Evolutionary conservation across 345 rosid species (phyloP).

Genomic region (Triadica sebifera): DNA sequence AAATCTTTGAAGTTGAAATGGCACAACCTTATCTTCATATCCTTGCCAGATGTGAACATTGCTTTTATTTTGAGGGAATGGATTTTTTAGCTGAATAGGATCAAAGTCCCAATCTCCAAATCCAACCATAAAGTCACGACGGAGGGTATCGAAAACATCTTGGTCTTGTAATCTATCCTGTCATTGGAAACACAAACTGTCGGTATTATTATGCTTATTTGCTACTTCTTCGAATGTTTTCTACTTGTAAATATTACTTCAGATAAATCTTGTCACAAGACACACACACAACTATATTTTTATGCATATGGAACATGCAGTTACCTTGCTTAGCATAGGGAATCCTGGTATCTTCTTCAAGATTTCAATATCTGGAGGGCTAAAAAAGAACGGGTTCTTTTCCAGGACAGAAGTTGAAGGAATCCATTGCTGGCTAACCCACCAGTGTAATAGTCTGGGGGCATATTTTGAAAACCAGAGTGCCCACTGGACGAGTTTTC

Average conservation of each 20-base stretch:
- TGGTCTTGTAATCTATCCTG: conserved; percentile 58
- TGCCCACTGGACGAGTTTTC: conserved; percentile 46
- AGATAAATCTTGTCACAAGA: neutral
- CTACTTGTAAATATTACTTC: neutral
- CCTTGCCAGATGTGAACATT: conserved; percentile 91
- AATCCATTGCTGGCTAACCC: conserved; percentile 60
- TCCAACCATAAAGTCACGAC: conserved; percentile 52
- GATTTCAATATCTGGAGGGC: conserved; percentile 57
- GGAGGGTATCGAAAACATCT: conserved; percentile 56
- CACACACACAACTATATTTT: no score
- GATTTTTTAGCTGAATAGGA: conserved; percentile 56
- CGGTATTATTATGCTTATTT: neutral
- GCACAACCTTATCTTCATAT: conserved; percentile 76
- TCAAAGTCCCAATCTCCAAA: conserved; percentile 87
- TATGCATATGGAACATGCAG: neutral
- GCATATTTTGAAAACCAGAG: conserved; percentile 57
- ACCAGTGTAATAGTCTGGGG: conserved; percentile 71
- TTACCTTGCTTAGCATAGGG: conserved; percentile 87
- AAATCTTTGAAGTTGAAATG: conserved; percentile 67
- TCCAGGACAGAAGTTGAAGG: conserved; percentile 60
- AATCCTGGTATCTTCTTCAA: conserved; percentile 63
- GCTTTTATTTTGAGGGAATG: conserved; percentile 36
- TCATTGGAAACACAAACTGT: conserved; percentile 14
- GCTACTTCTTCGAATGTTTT: neutral
- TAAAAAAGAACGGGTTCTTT: conserved; percentile 58